phyloP scores from a whole-genome alignment of 2,329 filamentous ascomycete genomes.

The Colletotrichum sansevieriae region DNA sequence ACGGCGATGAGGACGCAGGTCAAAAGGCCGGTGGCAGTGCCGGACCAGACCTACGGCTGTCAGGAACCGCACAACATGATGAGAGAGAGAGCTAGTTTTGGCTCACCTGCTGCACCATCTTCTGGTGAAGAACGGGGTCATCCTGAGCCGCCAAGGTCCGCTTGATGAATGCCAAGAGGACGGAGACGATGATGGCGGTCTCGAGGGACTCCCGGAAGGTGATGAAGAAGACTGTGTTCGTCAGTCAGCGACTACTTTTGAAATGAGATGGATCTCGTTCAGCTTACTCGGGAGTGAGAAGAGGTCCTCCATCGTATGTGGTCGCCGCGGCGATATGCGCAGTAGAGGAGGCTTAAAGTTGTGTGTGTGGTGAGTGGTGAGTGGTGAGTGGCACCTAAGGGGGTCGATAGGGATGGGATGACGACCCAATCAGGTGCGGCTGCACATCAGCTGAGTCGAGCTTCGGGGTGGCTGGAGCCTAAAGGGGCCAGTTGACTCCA shows the following conservation, averaged over 20 bases:
- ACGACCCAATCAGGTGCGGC: background rate
- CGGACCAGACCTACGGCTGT: slow-evolving; percentile 68
- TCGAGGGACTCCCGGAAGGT: slow-evolving; percentile 77
- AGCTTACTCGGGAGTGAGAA: slow-evolving; percentile 42
- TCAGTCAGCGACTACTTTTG: slow-evolving; percentile 2
- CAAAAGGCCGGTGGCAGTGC: slow-evolving; percentile 47
- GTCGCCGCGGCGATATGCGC: background rate
- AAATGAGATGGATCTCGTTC: background rate
- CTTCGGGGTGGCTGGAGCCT: background rate
- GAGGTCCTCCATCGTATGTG: slow-evolving; percentile 39
- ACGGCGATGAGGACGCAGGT: slow-evolving; percentile 42
- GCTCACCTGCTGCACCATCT: slow-evolving; percentile 63
- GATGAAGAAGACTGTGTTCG: slow-evolving; percentile 72
- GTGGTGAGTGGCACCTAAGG: slow-evolving; percentile 16
- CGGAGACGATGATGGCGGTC: slow-evolving; percentile 74
- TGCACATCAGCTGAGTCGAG: background rate
- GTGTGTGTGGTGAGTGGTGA: slow-evolving; percentile 3
- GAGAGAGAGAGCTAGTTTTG: background rate
- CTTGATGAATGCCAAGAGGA: slow-evolving; percentile 75
- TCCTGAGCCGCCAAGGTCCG: slow-evolving; percentile 69
- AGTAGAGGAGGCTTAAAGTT: slow-evolving; percentile 19
- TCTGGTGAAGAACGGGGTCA: slow-evolving; percentile 67
- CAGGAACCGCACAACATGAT: slow-evolving; percentile 1
- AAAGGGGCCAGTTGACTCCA: background rate
- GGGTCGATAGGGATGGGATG: background rate